phyloP scores from a whole-genome alignment of 768 basidiomycete genomes.

The Agaricus blazei region DNA sequence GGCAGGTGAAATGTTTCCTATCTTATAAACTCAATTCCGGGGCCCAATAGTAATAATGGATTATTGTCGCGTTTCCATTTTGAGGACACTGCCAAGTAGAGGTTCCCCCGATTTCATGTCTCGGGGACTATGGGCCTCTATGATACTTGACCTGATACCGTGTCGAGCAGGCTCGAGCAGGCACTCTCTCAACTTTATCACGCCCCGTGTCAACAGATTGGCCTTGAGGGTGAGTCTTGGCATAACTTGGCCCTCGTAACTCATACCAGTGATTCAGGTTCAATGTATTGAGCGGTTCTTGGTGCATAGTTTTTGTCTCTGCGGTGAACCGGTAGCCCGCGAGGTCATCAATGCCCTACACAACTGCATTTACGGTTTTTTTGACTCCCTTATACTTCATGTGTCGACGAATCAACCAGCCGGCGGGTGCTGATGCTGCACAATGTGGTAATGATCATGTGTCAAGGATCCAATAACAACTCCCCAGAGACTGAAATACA shows the following conservation, averaged over 20 bases:
- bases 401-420: not conserved
- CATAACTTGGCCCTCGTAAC: not conserved
- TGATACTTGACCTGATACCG: too few species aligned
- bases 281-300: not conserved
- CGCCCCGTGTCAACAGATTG: not conserved
- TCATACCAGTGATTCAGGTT: not conserved
- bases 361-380: not conserved
- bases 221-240: not conserved
- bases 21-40: not conserved
- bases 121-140: too few species aligned
- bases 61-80: too few species aligned
- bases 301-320: not conserved
- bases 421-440: not conserved
- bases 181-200: too few species aligned
- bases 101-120: too few species aligned
- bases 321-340: not conserved
- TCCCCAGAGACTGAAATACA: not conserved
- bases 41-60: not conserved
- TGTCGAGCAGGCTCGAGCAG: too few species aligned
- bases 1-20: not conserved
- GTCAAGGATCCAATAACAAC: not conserved
- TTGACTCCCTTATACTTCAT: not conserved
- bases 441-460: not conserved
- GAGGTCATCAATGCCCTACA: not conserved
- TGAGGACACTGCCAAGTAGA: too few species aligned